Base-by-base conservation (phyloP, 768 basidiomycete genomes). In the Chalciporus piperatus region DNA sequence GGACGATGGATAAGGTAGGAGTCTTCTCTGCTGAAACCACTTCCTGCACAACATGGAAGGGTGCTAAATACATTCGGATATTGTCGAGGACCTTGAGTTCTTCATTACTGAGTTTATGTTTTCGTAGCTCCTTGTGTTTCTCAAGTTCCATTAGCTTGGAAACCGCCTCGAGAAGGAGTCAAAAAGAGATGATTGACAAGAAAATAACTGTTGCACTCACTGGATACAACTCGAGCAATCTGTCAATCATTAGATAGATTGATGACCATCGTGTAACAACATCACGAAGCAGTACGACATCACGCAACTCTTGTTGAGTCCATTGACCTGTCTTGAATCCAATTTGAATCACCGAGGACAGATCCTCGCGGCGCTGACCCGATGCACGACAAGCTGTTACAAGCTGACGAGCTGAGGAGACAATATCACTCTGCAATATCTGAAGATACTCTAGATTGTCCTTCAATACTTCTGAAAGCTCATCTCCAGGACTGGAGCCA, bases 231-330 rank as follows among this genome's bases (percentile, higher is more conserved):
- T 62, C 58, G 25, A 73, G 55, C 13, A 57, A 35, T 4, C 28
- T 6, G 35, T 59, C 40, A 2, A 76, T 52, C 72, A 77, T 74
- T 44, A 73, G 60, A 37, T 57, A 72, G 0, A 67, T 72, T 6
- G 67, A 72, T 40, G 74, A 73, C 74, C 73, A 76, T 0, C 64
- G 52, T 0, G 73, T 75, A 3, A 48, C 20, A 1, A 77, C 69
- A 51, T 78, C 70, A 3, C 67, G 61, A 11, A 57, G 22, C 11
- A 54, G 43, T 44, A 43, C 25, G 4, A 50, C 16, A 23, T 32
- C 12, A 20, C 52, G 56, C 9, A 57, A 19, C 3, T 28, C 16
- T 6, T 38, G 8, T n/a, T 33, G 33, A 5, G n/a, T 33, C 28
- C 50, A 55, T 52, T 52, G 41, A 1, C 12, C 22, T n/a, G 17